Conservation (phyloP, 2,329 filamentous ascomycete species). For the Clonostachys rosea region DNA sequence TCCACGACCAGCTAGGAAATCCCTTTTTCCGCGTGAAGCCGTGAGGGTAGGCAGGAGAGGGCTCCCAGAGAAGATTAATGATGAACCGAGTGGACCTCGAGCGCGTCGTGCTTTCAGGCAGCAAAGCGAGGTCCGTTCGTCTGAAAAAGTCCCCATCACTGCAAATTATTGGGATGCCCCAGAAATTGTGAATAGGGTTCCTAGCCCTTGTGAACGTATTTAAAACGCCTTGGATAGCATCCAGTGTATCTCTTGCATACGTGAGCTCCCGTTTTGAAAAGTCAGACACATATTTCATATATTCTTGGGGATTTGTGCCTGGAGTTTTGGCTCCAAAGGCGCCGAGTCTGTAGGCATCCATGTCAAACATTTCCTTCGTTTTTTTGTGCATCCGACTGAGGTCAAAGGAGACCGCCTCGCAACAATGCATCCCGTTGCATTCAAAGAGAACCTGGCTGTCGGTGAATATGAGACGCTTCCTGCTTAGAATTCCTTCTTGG, state of each 20-base stretch:
- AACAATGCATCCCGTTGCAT: not conserved
- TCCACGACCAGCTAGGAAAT: not conserved
- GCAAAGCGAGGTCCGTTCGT: not conserved
- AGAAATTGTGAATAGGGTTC: not conserved
- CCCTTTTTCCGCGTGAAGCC: not conserved
- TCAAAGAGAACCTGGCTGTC: not conserved
- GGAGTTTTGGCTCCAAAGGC: not conserved
- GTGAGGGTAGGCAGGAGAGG: not conserved
- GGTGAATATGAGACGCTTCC: not conserved
- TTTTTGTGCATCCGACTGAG: not conserved
- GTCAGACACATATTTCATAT: not conserved
- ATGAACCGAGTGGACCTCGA: not conserved
- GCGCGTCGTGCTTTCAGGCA: not conserved
- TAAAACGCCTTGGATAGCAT: not conserved
- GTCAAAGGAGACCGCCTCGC: not conserved
- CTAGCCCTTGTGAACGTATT: not conserved
- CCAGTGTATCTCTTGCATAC: not conserved
- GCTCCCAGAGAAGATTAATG: not conserved
- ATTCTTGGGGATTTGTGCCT: not conserved
- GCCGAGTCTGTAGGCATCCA: not conserved
- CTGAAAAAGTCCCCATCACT: not conserved
- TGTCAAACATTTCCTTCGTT: not conserved
- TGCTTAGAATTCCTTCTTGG: not conserved
- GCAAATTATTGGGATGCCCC: not conserved
- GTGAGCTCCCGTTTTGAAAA: not conserved